Evolutionary conservation across 75 land plant species (phyloP).

Genomic region (Cryptomeria japonica): DNA sequence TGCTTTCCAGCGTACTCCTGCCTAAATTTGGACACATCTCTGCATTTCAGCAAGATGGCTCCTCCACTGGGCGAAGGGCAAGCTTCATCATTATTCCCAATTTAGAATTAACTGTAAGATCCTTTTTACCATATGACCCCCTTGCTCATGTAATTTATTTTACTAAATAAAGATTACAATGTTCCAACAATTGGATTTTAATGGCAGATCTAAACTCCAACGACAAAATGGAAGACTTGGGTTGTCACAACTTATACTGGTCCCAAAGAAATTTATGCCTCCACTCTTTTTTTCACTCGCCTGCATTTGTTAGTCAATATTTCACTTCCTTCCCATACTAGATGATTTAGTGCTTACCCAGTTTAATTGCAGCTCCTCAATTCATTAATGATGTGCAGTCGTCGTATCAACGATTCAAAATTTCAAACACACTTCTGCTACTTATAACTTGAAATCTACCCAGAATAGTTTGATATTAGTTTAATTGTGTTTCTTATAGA

Average conservation of each 20-base stretch:
- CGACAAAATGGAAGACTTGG: not conserved
- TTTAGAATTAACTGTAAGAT: constrained; percentile 1
- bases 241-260: not conserved
- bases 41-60: too few relatives aligned
- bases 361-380: not conserved
- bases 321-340: not conserved
- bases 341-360: not conserved
- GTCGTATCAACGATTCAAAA: too few relatives aligned
- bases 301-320: not conserved
- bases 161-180: not conserved
- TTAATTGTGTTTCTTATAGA: too few relatives aligned
- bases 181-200: not conserved
- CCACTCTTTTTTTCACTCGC: not conserved
- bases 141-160: not conserved
- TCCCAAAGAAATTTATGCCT: not conserved
- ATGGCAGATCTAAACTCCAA: not conserved
- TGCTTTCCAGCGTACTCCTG: too few relatives aligned
- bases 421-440: too few relatives aligned
- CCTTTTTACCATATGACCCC: not conserved
- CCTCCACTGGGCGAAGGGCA: too few relatives aligned
- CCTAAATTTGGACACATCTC: too few relatives aligned
- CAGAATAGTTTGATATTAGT: too few relatives aligned
- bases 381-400: not conserved
- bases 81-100: not conserved
- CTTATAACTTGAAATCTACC: too few relatives aligned